Percentiles rank a stretch among this genome's conserved stretches.
Evolutionary conservation across 148 eudicot species (phyloP).

Genomic region (Pouteria glomerata): DNA sequence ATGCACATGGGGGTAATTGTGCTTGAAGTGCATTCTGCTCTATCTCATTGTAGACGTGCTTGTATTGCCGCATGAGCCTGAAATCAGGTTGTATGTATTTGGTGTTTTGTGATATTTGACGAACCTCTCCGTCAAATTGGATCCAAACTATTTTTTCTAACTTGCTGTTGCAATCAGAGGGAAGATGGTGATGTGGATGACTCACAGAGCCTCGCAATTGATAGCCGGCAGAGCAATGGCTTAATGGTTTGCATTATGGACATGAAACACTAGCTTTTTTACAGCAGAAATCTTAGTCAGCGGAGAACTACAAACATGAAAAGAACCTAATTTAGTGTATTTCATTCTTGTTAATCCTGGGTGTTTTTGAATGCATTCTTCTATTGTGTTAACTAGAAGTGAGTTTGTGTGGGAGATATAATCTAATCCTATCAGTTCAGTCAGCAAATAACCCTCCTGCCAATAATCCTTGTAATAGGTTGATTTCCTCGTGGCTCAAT

Average conservation of each 20-base stretch:
- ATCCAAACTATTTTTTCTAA: background rate
- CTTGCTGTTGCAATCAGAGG: background rate
- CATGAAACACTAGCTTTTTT: too few relatives aligned
- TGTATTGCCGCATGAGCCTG: background rate
- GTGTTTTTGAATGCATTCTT: background rate
- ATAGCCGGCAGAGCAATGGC: too few relatives aligned
- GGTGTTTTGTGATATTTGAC: background rate
- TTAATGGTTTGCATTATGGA: too few relatives aligned
- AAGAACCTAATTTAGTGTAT: too few relatives aligned
- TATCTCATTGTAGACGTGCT: background rate
- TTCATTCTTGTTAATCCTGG: background rate
- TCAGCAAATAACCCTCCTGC: too few relatives aligned
- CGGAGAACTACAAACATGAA: too few relatives aligned
- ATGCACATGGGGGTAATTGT: background rate
- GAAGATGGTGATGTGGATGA: background rate
- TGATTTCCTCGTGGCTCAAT: too few relatives aligned
- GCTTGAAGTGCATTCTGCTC: background rate
- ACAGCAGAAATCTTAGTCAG: too few relatives aligned
- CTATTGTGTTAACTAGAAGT: background rate
- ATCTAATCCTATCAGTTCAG: too few relatives aligned
- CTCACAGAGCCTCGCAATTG: too few relatives aligned
- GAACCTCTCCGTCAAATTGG: background rate
- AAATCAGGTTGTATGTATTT: background rate
- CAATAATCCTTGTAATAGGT: too few relatives aligned
- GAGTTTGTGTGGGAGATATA: background rate